phyloP scores from a whole-genome alignment of 805 yeast species.

The Myxozyma melibiosi region DNA sequence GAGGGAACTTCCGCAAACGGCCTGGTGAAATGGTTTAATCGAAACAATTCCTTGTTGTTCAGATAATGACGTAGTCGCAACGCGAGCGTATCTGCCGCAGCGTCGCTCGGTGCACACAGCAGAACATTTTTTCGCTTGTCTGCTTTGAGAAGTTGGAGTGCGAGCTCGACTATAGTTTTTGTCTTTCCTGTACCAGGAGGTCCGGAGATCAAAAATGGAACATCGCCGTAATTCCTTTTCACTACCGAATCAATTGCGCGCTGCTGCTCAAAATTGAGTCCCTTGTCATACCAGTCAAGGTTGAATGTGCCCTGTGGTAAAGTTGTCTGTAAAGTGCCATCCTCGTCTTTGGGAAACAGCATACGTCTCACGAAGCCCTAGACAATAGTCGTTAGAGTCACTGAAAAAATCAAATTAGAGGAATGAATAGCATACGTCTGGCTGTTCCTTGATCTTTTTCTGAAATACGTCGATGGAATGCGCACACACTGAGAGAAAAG shows the following conservation, averaged over 20 bases:
- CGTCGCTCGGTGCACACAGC: conserved; percentile 32
- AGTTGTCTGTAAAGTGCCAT: conserved; percentile 15
- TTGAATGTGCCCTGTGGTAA: conserved; percentile 19
- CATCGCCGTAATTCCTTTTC: conserved; percentile 20
- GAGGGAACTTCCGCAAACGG: conserved; percentile 26
- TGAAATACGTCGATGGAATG: conserved; percentile 5
- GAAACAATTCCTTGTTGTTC: conserved; percentile 20
- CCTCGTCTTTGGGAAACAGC: conserved; percentile 23
- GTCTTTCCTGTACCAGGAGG: conserved; percentile 34
- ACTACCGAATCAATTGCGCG: conserved; percentile 26
- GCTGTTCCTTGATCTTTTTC: background rate
- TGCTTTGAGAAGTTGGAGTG: conserved; percentile 20
- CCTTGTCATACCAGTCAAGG: conserved; percentile 23
- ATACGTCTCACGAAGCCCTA: conserved; percentile 25
- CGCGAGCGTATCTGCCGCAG: conserved; percentile 33
- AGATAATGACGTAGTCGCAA: conserved; percentile 19
- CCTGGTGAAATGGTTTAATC: conserved; percentile 18
- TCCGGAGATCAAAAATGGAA: conserved; percentile 30
- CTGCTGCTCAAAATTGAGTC: conserved; percentile 28
- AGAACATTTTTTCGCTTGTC: conserved; percentile 10
- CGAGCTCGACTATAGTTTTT: conserved; percentile 30
- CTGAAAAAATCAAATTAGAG: background rate
- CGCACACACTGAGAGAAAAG: conserved; percentile 3
- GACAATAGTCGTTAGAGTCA: background rate
- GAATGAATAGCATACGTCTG: background rate